phyloP scores from a whole-genome alignment of 768 basidiomycete genomes.

The Dictyophora rubrovolvata region DNA sequence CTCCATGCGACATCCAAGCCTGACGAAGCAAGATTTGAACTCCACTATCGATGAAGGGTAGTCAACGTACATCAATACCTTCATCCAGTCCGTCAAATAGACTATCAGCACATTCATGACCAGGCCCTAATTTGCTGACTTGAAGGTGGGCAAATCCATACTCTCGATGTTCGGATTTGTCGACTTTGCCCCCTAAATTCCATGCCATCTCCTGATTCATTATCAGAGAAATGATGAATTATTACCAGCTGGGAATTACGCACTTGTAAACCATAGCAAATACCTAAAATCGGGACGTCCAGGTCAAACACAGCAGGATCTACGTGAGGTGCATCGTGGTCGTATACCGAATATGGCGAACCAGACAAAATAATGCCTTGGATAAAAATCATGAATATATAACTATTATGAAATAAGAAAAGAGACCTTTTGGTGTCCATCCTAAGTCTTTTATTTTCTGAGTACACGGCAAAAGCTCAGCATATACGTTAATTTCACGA shows the following conservation, averaged over 20 bases:
- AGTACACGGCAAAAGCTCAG: slow-evolving; percentile 96
- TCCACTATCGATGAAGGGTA: background rate
- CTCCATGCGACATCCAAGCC: slow-evolving; percentile 99
- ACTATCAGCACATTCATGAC: slow-evolving; percentile 41
- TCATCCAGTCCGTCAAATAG: slow-evolving; percentile 83
- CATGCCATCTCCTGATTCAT: slow-evolving; percentile 77
- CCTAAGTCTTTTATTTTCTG: slow-evolving; percentile 75
- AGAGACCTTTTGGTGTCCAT: slow-evolving; percentile 96
- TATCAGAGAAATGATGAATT: background rate
- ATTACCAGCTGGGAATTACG: slow-evolving; percentile 13
- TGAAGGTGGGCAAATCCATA: slow-evolving; percentile 86
- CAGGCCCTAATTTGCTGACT: slow-evolving; percentile 51
- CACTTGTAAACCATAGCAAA: slow-evolving; percentile 95
- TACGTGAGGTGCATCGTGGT: slow-evolving; percentile 82
- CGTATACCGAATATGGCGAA: slow-evolving; percentile 97
- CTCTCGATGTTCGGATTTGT: slow-evolving; percentile 83
- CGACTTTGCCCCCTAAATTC: slow-evolving; percentile 75
- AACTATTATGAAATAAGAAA: background rate
- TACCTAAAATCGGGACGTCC: slow-evolving; percentile 87
- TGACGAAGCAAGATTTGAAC: slow-evolving; percentile 21
- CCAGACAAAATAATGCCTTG: slow-evolving; percentile 93
- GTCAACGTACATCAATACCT: slow-evolving; percentile 17
- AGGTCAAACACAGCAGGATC: slow-evolving; percentile 85
- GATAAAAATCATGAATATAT: slow-evolving; percentile 2
- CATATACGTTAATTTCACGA: slow-evolving; percentile 94